phyloP scores from a whole-genome alignment of 1,139 yeast genomes.

The Candida tetrigidarum region DNA sequence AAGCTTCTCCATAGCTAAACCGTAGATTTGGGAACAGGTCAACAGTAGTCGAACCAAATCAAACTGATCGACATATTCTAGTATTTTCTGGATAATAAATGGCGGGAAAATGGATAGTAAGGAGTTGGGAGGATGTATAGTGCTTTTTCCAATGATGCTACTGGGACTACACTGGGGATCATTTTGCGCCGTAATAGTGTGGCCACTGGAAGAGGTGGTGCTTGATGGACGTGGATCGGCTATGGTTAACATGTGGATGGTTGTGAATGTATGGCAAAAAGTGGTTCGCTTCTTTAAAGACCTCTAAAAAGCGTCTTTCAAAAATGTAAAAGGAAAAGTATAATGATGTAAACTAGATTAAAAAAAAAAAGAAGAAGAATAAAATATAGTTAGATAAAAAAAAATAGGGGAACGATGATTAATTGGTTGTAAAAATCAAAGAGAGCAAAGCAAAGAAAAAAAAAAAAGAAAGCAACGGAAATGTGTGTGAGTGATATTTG shows the following conservation, averaged over 20 bases:
- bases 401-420: conserved; percentile 1
- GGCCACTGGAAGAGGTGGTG: background rate
- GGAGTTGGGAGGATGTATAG: conserved; percentile 14
- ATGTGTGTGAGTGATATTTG: background rate
- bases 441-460: background rate
- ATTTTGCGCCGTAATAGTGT: background rate
- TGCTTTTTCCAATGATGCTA: conserved; percentile 1
- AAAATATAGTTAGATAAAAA: background rate
- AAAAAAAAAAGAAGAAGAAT: background rate
- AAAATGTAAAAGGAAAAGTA: background rate
- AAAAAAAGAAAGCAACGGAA: background rate
- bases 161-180: background rate
- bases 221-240: background rate
- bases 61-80: conserved; percentile 34
- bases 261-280: background rate
- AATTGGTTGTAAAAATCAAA: conserved; percentile 2
- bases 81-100: conserved; percentile 15
- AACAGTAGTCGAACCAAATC: conserved; percentile 32
- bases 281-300: background rate
- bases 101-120: conserved; percentile 13
- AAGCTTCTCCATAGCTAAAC: conserved; percentile 28
- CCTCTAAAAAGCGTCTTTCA: background rate
- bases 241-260: conserved; percentile 1
- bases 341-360: background rate
- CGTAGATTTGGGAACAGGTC: conserved; percentile 28